Evolutionary conservation across 257 asterid genomes (phyloP), one percentile per base, ranked within the genome.

Genomic region (Fraxinus quadrangulata): DNA sequence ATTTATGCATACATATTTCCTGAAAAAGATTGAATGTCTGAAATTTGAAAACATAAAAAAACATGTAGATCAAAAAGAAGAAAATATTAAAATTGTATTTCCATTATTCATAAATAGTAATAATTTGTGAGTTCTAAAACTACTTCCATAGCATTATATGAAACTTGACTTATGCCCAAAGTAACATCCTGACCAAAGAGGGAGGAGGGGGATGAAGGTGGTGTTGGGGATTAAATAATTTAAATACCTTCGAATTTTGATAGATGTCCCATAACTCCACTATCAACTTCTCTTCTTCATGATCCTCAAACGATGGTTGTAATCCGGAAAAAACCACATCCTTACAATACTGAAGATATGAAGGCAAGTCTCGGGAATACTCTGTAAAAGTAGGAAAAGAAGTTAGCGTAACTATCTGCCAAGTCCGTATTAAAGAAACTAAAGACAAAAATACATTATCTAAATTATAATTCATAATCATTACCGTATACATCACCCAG

Each of bases 251-350:
- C 74, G 74, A 81, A 6, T 79, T 75, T 82, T 83, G 86, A 80
- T 87, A 94, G 80, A 78, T 85, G 40, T 81, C 84, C 96, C 95
- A 87, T 26, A 91, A 76, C 72, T 82, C 91, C 69, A 84, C 81
- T 77, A 87, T 75, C 37, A 90, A 13, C 61, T 74, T 78, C 73
- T 86, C 85, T 83, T 90, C 96, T 40, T 86, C 94, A 31, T 40
- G 77, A 79, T 84, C 90, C 76, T 83, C 88, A 49, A 76, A 75
- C 65, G 91, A 84, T 34, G 91, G 90, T 66, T 69, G 66, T 70
- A 82, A 79, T 79, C 89, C 97, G 49, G 95, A 82, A 84, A 91
- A 91, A 34, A 91, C 91, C 42, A 90, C 90, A 72, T 94, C 92
- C 77, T 89, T 89, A 75, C 97, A 89, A 75, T 86, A 82, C 40